phyloP scores from a whole-genome alignment of 1,139 yeast genomes.

The Magnusiomyces fungicola region DNA sequence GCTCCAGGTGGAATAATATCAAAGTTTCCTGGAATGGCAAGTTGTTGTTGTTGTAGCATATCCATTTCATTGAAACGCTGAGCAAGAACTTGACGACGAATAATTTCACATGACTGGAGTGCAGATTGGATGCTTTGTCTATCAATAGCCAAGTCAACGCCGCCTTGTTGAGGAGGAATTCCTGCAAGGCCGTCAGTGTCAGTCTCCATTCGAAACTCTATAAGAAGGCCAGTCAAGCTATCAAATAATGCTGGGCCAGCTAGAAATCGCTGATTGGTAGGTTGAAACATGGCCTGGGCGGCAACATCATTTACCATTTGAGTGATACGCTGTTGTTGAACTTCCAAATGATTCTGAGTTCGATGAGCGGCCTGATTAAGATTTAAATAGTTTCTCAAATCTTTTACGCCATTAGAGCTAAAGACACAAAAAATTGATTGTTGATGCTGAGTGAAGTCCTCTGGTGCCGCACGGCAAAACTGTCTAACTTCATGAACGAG shows the following conservation, averaged over 20 bases:
- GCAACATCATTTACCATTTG: not conserved
- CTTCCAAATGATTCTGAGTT: not conserved
- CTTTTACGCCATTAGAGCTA: conserved; percentile 81
- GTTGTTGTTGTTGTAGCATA: not conserved
- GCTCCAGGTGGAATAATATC: not conserved
- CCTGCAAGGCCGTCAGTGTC: not conserved
- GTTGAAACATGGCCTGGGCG: not conserved
- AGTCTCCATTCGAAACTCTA: not conserved
- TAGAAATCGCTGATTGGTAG: not conserved
- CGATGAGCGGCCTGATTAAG: not conserved
- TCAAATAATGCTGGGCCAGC: not conserved
- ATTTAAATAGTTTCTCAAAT: conserved; percentile 41
- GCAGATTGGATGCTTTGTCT: not conserved
- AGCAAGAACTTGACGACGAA: not conserved
- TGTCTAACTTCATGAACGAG: conserved; percentile 77
- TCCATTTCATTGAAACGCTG: not conserved
- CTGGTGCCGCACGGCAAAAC: conserved; percentile 92
- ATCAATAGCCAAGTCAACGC: not conserved
- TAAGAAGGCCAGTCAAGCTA: not conserved
- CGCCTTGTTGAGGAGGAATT: not conserved
- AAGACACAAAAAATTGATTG: conserved; percentile 86
- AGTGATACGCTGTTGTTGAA: not conserved
- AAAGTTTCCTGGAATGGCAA: not conserved
- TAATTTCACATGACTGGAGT: not conserved
- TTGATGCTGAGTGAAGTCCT: conserved; percentile 85